phyloP scores from a whole-genome alignment of 441 rosid species.

The Populus trichocarpa region DNA sequence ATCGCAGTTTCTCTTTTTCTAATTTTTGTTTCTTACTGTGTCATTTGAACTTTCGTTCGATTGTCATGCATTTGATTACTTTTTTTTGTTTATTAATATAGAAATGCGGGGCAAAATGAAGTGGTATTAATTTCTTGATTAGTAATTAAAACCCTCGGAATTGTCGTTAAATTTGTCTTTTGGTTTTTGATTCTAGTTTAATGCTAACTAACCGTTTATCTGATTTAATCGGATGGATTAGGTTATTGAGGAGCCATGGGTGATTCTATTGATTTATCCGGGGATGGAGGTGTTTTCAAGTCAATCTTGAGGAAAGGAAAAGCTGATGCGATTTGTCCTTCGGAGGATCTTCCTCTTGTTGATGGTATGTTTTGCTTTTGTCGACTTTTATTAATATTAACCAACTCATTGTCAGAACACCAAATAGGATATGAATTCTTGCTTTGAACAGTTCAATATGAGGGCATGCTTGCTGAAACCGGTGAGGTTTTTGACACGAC shows the following conservation, averaged over 20 bases:
- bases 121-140: neutral
- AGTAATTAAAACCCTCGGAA: neutral
- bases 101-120: neutral
- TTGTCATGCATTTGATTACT: neutral
- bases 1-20: neutral
- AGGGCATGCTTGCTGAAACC: slow-evolving; percentile 78
- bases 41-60: neutral
- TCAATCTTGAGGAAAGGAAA: slow-evolving; percentile 58
- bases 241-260: slow-evolving; percentile 51
- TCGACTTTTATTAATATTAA: neutral
- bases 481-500: slow-evolving; percentile 87
- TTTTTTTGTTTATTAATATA: neutral
- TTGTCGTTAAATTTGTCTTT: neutral
- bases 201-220: neutral
- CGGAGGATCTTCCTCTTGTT: slow-evolving; percentile 81
- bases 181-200: neutral
- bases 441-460: slow-evolving; percentile 66
- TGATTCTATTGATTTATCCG: slow-evolving; percentile 60
- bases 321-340: slow-evolving; percentile 58
- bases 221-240: slow-evolving; percentile 6
- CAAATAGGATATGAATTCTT: slow-evolving; percentile 3
- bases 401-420: neutral
- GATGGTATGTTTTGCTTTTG: slow-evolving; percentile 72
- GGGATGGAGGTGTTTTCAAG: slow-evolving; percentile 86
- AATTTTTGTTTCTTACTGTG: neutral